Base-by-base conservation (phyloP, 495 filamentous ascomycete genomes). In the Lasiosphaeria miniovina region DNA sequence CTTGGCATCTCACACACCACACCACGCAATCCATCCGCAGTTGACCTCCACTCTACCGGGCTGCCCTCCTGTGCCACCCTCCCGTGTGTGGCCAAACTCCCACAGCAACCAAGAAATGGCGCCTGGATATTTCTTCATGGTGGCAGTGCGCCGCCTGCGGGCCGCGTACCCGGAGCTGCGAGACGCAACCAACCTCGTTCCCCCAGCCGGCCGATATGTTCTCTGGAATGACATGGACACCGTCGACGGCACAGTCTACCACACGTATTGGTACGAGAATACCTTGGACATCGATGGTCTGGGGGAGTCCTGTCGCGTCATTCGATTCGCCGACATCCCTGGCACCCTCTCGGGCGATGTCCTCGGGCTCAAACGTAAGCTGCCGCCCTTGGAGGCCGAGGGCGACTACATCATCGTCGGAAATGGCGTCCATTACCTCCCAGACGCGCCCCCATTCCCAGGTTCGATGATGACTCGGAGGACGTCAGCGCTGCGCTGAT, bases 301-400 rank as follows among this genome's bases (percentile, higher is more conserved):
- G 2, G 24, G 24, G 1, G 24, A 24, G 24, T 1, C 0, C 2
- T 24, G 55, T 14, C 55, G 36, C 36, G 67, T 59, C 49, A 49
- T 68, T 8, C 68, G 66, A 4, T 49, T 70, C 10, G 55, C 45
- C 32, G 64, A 70, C 46, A 45, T 66, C 31, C 63, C 63, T 12
- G 66, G 63, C 49, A 67, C 63, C 12, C 61, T 70, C 31, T 68
- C 68, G 3, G 68, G 68, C 49, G 66, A 66, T 54, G 67, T 70
- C 50, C 66, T 70, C 6, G 66, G 68, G 31, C 57, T 70, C 3
- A n/a, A 59, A 12, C 63, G 58, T 8, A 58, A 60, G 32, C 52
- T 70, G 4, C 68, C 68, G 5, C 4, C 43, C 24, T 24, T 24
- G 24, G 24, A 24, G 5, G 6, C 60, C 0, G 2, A 33, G 31